phyloP scores from a whole-genome alignment of 164 flowering plant genomes.

The Vitis amurensis region DNA sequence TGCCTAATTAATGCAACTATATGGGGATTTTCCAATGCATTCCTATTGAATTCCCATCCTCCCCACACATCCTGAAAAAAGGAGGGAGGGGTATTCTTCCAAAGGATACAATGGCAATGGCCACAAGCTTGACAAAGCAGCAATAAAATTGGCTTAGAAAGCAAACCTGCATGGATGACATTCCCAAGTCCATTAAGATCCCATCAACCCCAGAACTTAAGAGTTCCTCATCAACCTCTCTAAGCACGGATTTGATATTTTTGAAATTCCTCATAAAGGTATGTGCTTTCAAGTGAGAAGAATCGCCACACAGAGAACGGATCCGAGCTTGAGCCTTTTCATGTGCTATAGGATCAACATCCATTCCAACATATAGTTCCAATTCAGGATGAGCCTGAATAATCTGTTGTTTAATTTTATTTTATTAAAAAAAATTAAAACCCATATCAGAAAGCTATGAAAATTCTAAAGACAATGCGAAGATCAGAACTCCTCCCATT shows the following conservation, averaged over 20 bases:
- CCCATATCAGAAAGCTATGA: neutral
- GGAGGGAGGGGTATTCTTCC: too few relatives aligned
- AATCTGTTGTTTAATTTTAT: slow-evolving; percentile 45
- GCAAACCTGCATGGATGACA: slow-evolving; percentile 98
- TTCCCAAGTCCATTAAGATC: slow-evolving; percentile 93
- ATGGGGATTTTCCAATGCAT: too few relatives aligned
- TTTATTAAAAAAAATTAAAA: neutral
- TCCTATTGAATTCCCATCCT: too few relatives aligned
- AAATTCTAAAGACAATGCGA: neutral
- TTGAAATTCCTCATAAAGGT: slow-evolving; percentile 59
- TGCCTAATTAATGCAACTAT: too few relatives aligned
- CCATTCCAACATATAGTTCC: slow-evolving; percentile 70
- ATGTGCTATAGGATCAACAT: slow-evolving; percentile 84
- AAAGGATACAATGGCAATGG: too few relatives aligned
- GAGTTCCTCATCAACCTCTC: slow-evolving; percentile 44
- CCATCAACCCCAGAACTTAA: slow-evolving; percentile 65
- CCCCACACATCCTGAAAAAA: too few relatives aligned
- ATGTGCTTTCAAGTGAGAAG: slow-evolving; percentile 39
- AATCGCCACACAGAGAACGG: slow-evolving; percentile 25
- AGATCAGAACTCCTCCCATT: too few relatives aligned
- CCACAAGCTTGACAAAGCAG: neutral
- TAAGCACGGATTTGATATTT: slow-evolving; percentile 53
- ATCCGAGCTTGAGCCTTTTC: slow-evolving; percentile 55
- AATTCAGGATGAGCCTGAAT: slow-evolving; percentile 75
- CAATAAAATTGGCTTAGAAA: neutral